Percentiles rank a stretch among this genome's conserved stretches.
phyloP scores from a whole-genome alignment of 306 rosid species.

The Begonia fuchsioides region DNA sequence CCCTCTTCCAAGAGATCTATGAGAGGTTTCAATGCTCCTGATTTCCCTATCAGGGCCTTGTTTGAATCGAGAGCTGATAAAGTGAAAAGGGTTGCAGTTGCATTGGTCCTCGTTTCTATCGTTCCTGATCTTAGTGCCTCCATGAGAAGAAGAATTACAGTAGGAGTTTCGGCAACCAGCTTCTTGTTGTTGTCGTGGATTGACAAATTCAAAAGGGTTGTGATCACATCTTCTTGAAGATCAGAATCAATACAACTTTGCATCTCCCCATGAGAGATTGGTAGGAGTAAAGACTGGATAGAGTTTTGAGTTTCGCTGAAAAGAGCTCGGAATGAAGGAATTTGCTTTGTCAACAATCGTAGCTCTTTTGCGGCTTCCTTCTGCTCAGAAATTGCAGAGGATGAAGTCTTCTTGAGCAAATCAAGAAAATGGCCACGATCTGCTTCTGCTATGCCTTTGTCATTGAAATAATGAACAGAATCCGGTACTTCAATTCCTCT shows the following conservation, averaged over 20 bases:
- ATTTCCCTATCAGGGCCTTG: constrained; percentile 71
- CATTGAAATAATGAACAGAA: constrained; percentile 24
- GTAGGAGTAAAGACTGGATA: constrained; percentile 54
- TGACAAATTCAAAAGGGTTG: constrained; percentile 72
- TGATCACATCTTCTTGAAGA: constrained; percentile 78
- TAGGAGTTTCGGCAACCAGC: constrained; percentile 66
- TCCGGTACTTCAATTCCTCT: constrained; percentile 50
- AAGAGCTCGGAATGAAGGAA: constrained; percentile 64
- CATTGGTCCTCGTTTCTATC: constrained; percentile 63
- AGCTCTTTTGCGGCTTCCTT: constrained; percentile 77
- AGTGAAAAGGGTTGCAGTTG: constrained; percentile 85
- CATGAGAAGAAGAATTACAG: constrained; percentile 45
- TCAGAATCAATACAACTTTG: constrained; percentile 24
- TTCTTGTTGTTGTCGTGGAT: constrained; percentile 82
- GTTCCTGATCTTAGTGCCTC: constrained; percentile 68
- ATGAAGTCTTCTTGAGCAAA: constrained; percentile 53
- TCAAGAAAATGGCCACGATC: constrained; percentile 39
- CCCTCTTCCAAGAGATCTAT: constrained; percentile 74
- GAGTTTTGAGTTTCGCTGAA: constrained; percentile 54
- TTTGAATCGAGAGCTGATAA: constrained; percentile 85
- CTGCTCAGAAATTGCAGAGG: constrained; percentile 47
- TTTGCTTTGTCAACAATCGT: constrained; percentile 61
- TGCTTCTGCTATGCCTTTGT: constrained; percentile 43
- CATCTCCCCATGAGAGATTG: constrained; percentile 33
- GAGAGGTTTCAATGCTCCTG: constrained; percentile 57